Conservation (phyloP, 345 rosid genomes). For the Hibiscus tridactylites region DNA sequence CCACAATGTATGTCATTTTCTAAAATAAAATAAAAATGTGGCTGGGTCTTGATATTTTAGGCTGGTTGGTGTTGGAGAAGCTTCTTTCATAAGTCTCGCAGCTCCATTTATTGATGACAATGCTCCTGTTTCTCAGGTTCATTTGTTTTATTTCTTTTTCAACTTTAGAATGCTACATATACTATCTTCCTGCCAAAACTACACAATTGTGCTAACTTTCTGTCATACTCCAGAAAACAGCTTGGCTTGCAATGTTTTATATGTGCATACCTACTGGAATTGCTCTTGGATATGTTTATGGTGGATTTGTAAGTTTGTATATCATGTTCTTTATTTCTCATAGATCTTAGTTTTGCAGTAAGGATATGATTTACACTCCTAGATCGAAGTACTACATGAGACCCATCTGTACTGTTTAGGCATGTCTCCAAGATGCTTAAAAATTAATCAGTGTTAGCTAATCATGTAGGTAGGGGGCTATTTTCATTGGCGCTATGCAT, state of each 20-base stretch:
- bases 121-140: constrained; percentile 75
- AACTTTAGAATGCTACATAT: not conserved
- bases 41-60: constrained; percentile 27
- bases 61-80: constrained; percentile 98
- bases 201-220: not conserved
- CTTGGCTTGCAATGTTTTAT: constrained; percentile 88
- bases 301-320: constrained; percentile 64
- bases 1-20: not conserved
- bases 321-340: not conserved
- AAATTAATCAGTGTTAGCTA: not conserved
- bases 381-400: not conserved
- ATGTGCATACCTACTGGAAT: constrained; percentile 94
- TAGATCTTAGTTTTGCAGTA: not conserved
- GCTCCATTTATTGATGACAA: constrained; percentile 96
- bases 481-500: constrained; percentile 75
- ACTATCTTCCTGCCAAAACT: not conserved
- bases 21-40: not conserved
- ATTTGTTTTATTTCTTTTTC: not conserved
- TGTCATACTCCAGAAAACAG: constrained; percentile 53
- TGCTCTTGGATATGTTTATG: constrained; percentile 88
- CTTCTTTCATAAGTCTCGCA: constrained; percentile 97
- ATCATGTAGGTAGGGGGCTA: constrained; percentile 54
- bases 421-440: too few species aligned
- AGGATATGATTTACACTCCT: not conserved
- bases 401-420: not conserved